Base-by-base conservation (phyloP, 176 grass and related monocot species). In the Musa troglodytarum region DNA sequence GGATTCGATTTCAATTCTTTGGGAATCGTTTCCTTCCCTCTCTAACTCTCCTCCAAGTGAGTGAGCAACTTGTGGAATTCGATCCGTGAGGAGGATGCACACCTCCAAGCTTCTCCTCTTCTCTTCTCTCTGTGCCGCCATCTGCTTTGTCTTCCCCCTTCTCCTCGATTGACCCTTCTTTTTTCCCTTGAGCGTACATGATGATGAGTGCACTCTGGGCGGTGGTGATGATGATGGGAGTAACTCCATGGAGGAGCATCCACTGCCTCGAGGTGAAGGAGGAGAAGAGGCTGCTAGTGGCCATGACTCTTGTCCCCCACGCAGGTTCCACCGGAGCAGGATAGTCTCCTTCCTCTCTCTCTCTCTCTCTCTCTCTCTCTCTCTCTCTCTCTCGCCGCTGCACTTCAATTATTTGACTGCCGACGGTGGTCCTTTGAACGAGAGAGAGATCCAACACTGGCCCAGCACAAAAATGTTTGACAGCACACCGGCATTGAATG, bases 281-380 rank as follows among this genome's bases (percentile, higher is more conserved):
- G 26, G 57, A 76, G 69, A 52, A 63, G 76, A 88, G 81, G 72
- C 81, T 86, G 74, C 6, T 78, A 56, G 92, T 91, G 25, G 68
- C 3, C 76, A 91, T 96, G 88, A 91, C 92, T 20, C 65, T 96
- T 71, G 62, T 96, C 79, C 73, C 76, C 0, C 34, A 58, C 22
- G 83, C 92, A 14, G 69, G 53, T 28, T 72, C 63, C 1, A 53
- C 24, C 2, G 86, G 88, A 59, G 88, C 92, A 84, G 83, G 92
- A 81, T 79, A 85, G 82, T 55, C 14, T 43, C n/a, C n/a, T n/a
- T n/a, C n/a, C 34, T 43, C 12, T 20, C 29, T 8, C 3, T 8
- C 74, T 12, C n/a, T 16, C 1, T 25, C 50, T 13, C n/a, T 51
- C 56, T 64, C 17, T 63, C 34, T 54, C 25, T 63, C 54, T 74